Evolutionary conservation across 768 basidiomycete species (phyloP).

Genomic region (Boletus vinaceobasis): DNA sequence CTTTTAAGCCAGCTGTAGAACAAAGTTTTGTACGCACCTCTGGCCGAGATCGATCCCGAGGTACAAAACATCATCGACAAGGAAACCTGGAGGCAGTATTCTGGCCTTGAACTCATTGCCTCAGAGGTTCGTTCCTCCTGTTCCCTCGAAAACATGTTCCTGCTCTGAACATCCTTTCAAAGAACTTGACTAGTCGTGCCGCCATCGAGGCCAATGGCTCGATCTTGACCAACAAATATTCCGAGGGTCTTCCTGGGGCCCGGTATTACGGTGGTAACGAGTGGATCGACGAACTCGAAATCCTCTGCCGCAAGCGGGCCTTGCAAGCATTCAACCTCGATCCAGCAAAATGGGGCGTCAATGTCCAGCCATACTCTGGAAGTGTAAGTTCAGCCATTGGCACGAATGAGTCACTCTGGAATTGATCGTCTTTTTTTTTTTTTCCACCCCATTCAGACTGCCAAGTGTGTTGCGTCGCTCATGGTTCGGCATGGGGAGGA

Average conservation of each 20-base stretch:
- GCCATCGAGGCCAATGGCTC: constrained; percentile 99
- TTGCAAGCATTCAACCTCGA: constrained; percentile 96
- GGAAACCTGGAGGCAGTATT: constrained; percentile 98
- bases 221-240: constrained; percentile 98
- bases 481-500: constrained; percentile 1
- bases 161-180: background rate
- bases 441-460: constrained; percentile 50
- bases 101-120: constrained; percentile 97
- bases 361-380: constrained; percentile 98
- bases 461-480: constrained; percentile 58
- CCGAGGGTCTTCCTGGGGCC: constrained; percentile 96
- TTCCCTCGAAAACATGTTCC: background rate
- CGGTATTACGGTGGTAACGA: constrained; percentile 99
- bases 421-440: constrained; percentile 16
- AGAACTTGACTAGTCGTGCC: constrained; percentile 96
- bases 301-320: constrained; percentile 92
- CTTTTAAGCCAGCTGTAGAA: constrained; percentile 53
- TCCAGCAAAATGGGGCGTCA: constrained; percentile 92
- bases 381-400: constrained; percentile 51
- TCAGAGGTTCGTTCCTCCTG: constrained; percentile 68
- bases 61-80: constrained; percentile 98
- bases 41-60: constrained; percentile 90
- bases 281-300: constrained; percentile 94
- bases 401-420: background rate
- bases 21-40: constrained; percentile 82